Percentiles rank a stretch among this genome's conserved stretches.
phyloP scores from a whole-genome alignment of 2,329 filamentous ascomycete genomes.

The Diaporthe citri region DNA sequence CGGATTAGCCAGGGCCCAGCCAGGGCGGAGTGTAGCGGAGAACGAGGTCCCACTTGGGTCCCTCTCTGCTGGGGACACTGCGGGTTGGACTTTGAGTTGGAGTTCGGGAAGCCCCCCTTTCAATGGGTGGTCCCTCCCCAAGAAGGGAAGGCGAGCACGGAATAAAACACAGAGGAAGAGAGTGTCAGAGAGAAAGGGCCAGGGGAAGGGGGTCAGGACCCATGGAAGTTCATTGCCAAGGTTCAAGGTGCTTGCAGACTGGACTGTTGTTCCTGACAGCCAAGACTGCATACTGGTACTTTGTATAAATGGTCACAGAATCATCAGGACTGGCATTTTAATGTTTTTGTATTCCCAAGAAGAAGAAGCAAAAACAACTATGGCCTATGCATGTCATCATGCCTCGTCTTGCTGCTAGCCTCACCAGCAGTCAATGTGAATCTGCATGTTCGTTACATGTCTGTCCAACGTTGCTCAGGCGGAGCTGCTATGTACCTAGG shows the following conservation, averaged over 20 bases:
- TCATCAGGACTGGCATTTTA: background rate
- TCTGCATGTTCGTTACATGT: background rate
- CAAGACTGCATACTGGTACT: background rate
- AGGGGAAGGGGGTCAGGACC: constrained; percentile 27
- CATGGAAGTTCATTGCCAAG: constrained; percentile 17
- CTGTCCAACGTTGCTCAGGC: background rate
- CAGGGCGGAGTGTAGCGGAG: constrained; percentile 29
- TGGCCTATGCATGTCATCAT: background rate
- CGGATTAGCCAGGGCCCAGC: constrained; percentile 33
- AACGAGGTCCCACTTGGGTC: constrained; percentile 18
- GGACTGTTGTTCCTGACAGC: constrained; percentile 17
- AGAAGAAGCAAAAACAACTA: background rate
- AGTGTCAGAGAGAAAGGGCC: background rate
- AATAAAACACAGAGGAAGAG: background rate
- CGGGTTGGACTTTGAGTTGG: constrained; percentile 3
- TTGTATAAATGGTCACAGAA: background rate
- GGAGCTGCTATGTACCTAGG: background rate
- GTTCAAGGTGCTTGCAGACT: background rate
- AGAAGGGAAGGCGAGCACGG: background rate
- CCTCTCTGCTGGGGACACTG: constrained; percentile 24
- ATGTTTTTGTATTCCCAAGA: background rate
- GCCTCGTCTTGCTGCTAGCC: background rate
- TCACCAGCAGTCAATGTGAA: constrained; percentile 12
- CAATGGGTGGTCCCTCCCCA: background rate
- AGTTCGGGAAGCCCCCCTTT: constrained; percentile 24